Base-by-base conservation (phyloP, 495 filamentous ascomycete genomes). In the Articulospora tetracladia region DNA sequence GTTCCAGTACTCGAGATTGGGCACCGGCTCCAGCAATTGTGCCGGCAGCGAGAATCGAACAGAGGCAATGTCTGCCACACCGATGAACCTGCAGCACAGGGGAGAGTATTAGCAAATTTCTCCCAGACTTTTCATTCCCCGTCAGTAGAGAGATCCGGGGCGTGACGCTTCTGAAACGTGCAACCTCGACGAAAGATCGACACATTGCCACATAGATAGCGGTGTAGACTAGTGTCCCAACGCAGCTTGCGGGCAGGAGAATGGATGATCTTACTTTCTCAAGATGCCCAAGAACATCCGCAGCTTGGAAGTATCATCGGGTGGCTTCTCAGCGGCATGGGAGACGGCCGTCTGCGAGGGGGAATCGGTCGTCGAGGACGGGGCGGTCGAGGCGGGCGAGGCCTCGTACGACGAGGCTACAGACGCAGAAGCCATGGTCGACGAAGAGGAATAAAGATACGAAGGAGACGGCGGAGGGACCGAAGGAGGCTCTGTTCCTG, bases 1-100 rank as follows among this genome's bases (percentile, higher is more conserved):
- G 65, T 94, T 92, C 94, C 94, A 98, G 74, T 98, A 98, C 77
- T 98, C 94, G 62, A 98, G 78, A 68, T 98, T 98, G 25, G 94
- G 94, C 3, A 89, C 92, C 19, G 94, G 94, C 70, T 98, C 94
- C 64, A 98, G 80, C 23, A 98, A 87, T 70, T 97, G 93, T 26
- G 94, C 91, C 1, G 94, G 94, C 24, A 98, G 81, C 1, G 93
- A 97, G 76, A 98, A 98, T 56, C 94, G 89, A 60, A 97, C 93
- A 46, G 91, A 84, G 22, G 94, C 94, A 62, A 98, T 93, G 76
- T 98, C 94, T 63, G 92, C 76, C 55, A 98, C 94, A 59, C 94
- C 94, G n/a, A 69, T 69, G 58, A 69, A 69, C 57, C 67, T 69
- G 59, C 34, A 23, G n/a, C 26, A 3, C 11, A 26, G 30, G 4